A percentile compares a stretch with the other conserved stretches of the same genome.
These are phyloP conservation scores for Sphaerostilbella broomeana DNA, from an alignment of 2,329 filamentous ascomycete genomes.

Conservation along the genomic window DNA sequence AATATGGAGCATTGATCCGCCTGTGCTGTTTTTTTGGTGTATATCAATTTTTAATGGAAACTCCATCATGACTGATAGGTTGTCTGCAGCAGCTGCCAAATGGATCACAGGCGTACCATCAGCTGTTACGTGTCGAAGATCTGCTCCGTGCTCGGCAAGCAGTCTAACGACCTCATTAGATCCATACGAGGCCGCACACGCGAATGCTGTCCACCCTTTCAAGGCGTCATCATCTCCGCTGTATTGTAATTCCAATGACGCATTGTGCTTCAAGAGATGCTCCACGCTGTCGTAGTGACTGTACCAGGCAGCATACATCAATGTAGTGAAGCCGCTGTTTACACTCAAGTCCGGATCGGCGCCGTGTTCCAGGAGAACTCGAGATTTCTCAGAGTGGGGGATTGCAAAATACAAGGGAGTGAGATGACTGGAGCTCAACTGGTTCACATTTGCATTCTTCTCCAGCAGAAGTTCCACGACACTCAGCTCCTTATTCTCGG, in stretches of 20 bases:
- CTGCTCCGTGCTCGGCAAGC: slow-evolving; percentile 10
- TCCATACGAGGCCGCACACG: slow-evolving; percentile 1
- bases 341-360: slow-evolving; percentile 7
- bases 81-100: background rate
- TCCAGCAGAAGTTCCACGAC: slow-evolving; percentile 14
- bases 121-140: slow-evolving; percentile 1
- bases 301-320: slow-evolving; percentile 12
- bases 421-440: background rate
- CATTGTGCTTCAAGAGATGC: slow-evolving; percentile 8
- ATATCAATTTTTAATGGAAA: slow-evolving; percentile 11
- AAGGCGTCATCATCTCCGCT: slow-evolving; percentile 4
- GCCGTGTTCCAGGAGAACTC: slow-evolving; percentile 11
- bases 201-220: slow-evolving; percentile 9
- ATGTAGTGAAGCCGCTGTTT: slow-evolving; percentile 5
- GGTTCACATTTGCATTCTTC: slow-evolving; percentile 16
- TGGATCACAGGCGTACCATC: slow-evolving; percentile 7
- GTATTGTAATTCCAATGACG: slow-evolving; percentile 5
- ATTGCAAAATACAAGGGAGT: slow-evolving; percentile 10
- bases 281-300: slow-evolving; percentile 2
- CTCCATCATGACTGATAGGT: slow-evolving; percentile 5
- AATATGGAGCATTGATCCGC: slow-evolving; percentile 4
- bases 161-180: background rate
- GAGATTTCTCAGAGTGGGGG: background rate
- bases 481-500: background rate
- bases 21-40: slow-evolving; percentile 1